Evolutionary conservation across 129 eudicot genomes (phyloP).

Genomic region (Flaveria ramosissima): DNA sequence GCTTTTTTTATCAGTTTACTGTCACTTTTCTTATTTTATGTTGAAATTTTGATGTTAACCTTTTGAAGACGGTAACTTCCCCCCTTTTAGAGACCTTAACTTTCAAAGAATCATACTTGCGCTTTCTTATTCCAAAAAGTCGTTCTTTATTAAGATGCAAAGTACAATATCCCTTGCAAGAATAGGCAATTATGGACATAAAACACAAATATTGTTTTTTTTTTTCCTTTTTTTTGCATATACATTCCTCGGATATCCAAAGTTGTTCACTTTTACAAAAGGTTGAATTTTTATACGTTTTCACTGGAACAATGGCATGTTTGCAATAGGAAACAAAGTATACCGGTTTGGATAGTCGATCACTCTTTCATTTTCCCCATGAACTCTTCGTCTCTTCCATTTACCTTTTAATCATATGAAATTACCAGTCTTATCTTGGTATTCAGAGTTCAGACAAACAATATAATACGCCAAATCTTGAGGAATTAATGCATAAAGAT

Average conservation of each 20-base stretch:
- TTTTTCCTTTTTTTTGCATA: not conserved
- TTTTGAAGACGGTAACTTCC: not conserved
- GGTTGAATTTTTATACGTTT: not conserved
- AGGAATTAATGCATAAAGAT: not conserved
- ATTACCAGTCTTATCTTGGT: conserved; percentile 5
- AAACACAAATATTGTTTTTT: not conserved
- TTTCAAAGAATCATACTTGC: not conserved
- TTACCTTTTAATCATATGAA: conserved; percentile 17
- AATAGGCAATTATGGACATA: not conserved
- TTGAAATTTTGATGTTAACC: not conserved
- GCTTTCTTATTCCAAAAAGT: conserved; percentile 2
- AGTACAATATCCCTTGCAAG: not conserved
- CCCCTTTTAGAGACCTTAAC: conserved; percentile 1
- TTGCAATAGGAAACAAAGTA: conserved; percentile 1
- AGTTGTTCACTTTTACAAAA: not conserved
- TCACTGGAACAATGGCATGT: not conserved
- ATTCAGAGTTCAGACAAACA: not conserved
- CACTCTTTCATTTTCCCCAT: not conserved
- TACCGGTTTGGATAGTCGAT: not conserved
- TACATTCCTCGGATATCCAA: not conserved
- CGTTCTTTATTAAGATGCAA: conserved; percentile 10
- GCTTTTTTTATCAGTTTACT: not conserved
- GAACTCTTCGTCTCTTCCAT: not conserved
- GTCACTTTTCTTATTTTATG: not conserved
- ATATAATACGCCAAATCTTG: not conserved